Evolutionary conservation across 495 filamentous ascomycete species (phyloP).

Genomic region (Aspergillus steynii): DNA sequence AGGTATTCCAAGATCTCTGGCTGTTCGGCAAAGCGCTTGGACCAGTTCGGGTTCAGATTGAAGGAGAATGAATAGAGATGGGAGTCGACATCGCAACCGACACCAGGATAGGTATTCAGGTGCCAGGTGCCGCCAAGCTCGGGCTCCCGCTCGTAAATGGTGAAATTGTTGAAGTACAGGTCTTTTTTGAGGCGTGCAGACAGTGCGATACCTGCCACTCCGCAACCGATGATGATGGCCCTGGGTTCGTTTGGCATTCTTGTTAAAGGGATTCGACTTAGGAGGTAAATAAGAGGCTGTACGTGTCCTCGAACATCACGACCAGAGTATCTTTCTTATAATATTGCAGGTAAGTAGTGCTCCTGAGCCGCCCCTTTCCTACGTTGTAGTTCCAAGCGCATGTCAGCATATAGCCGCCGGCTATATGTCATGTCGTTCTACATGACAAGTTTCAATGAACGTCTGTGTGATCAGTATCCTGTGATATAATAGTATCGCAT

Average conservation of each 20-base stretch:
- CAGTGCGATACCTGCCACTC: not conserved
- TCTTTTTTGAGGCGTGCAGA: not conserved
- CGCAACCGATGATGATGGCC: not conserved
- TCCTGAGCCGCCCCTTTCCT: too few relatives aligned
- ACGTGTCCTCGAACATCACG: too few relatives aligned
- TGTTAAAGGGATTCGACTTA: too few relatives aligned
- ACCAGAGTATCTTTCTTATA: too few relatives aligned
- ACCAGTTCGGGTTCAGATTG: conserved; percentile 55
- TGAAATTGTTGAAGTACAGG: not conserved
- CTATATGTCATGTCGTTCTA: not conserved
- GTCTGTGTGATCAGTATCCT: not conserved
- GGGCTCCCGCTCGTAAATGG: not conserved
- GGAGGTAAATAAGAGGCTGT: too few relatives aligned
- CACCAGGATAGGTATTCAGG: not conserved
- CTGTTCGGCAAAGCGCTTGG: conserved; percentile 47
- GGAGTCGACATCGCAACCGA: conserved; percentile 47
- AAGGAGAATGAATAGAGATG: conserved; percentile 58
- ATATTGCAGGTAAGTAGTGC: too few relatives aligned
- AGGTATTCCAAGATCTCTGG: conserved; percentile 48
- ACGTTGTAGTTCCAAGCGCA: too few relatives aligned
- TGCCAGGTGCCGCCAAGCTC: conserved; percentile 2
- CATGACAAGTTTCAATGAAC: not conserved
- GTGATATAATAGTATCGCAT: not conserved
- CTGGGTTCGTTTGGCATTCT: not conserved
- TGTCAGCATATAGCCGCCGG: not conserved